Evolutionary conservation across 2,329 filamentous ascomycete genomes (phyloP), one percentile per base, ranked within the genome.

Genomic region (Penicillium sp.): DNA sequence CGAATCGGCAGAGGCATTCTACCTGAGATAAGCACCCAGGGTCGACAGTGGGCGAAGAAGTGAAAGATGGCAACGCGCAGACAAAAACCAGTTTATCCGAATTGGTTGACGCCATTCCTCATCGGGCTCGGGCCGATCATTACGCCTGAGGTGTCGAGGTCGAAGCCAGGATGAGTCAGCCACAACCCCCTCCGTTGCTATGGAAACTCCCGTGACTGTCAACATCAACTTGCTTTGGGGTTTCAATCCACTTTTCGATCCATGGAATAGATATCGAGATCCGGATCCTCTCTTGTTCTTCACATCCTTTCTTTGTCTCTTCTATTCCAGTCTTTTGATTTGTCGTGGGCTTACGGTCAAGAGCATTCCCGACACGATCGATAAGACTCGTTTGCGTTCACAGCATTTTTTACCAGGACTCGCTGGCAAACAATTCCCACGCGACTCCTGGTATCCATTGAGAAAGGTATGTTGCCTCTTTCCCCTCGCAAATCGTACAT

Each of bases 181-280:
- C 13, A 37, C 28, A 23, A 13, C 26, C 32, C 38, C 34, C 35
- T 20, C 32, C 29, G 58, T 62, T 62, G 55, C 57, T 42, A 53
- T 56, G 55, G 57, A 47, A 44, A 62, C 59, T 59, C 43, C 59
- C 59, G 58, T 34, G 39, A 54, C 34, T 52, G 52, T 58, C 52
- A 57, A 60, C 59, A 60, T 45, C 42, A 47, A 46, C 51, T 48
- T 49, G 46, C 45, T 50, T 50, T 44, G 46, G 51, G 51, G 50
- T 51, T 53, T 50, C 46, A 51, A 51, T 48, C 51, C 47, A 51
- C 48, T 52, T 39, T 45, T 36, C 20, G 46, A 50, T 44, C 49
- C 47, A 53, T 45, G 47, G 43, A 42, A 49, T 41, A 45, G 41
- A 46, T 50, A 51, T 57, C 48, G 41, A 48, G 42, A 49, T 49